phyloP scores from a whole-genome alignment of 2,329 filamentous ascomycete genomes.

The Neoscytalidium dimidiatum region DNA sequence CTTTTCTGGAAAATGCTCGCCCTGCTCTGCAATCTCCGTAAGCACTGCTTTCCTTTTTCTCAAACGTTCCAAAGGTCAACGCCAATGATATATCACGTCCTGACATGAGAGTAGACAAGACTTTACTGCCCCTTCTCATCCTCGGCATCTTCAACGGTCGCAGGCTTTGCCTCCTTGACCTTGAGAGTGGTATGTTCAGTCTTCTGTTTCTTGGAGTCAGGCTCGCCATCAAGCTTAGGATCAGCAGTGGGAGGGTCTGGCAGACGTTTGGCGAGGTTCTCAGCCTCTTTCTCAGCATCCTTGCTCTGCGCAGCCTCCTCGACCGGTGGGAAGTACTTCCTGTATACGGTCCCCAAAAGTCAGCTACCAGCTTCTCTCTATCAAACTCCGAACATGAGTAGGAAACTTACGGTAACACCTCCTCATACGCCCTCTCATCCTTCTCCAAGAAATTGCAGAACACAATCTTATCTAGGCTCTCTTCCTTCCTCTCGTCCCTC shows the following conservation, averaged over 20 bases:
- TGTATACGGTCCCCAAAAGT: constrained; percentile 21
- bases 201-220: constrained; percentile 52
- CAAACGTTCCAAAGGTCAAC: background rate
- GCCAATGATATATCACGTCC: background rate
- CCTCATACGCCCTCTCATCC: constrained; percentile 73
- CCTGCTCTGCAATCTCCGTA: background rate
- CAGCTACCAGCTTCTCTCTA: constrained; percentile 15
- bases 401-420: constrained; percentile 70
- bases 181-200: constrained; percentile 34
- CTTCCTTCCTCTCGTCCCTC: constrained; percentile 30
- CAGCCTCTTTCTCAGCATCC: constrained; percentile 31
- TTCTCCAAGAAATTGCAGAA: constrained; percentile 84
- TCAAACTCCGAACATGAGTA: background rate
- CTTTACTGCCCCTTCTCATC: background rate
- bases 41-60: background rate
- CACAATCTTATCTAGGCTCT: constrained; percentile 65
- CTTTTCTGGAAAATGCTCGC: background rate
- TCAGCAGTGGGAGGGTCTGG: constrained; percentile 52
- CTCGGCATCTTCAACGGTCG: constrained; percentile 20
- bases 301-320: constrained; percentile 24
- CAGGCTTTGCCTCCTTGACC: constrained; percentile 30
- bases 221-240: constrained; percentile 45
- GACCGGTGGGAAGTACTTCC: constrained; percentile 38
- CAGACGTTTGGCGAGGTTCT: constrained; percentile 43
- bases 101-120: background rate